Conservation (phyloP, 2,329 filamentous ascomycete genomes). For the Stemphylium beticola region DNA sequence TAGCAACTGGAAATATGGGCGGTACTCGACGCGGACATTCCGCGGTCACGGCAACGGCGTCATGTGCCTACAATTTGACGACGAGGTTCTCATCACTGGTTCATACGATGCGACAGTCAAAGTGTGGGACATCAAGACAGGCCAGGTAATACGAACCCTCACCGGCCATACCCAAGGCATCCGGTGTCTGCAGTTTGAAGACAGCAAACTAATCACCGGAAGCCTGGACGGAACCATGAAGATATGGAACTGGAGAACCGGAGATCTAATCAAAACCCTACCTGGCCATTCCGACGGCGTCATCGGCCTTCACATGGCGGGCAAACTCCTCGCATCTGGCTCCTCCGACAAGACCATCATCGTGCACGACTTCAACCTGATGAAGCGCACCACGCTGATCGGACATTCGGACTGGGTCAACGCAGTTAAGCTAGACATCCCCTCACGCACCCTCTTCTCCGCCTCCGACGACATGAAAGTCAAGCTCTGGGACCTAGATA, state of each 20-base stretch:
- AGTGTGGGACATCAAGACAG: constrained; percentile 93
- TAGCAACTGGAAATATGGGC: constrained; percentile 95
- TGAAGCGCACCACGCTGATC: constrained; percentile 77
- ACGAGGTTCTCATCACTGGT: constrained; percentile 88
- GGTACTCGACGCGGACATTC: constrained; percentile 83
- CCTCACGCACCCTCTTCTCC: constrained; percentile 85
- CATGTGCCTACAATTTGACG: constrained; percentile 80
- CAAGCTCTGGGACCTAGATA: constrained; percentile 92
- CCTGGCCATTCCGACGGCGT: constrained; percentile 81
- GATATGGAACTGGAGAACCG: constrained; percentile 97
- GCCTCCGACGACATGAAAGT: constrained; percentile 93
- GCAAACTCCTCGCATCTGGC: constrained; percentile 82
- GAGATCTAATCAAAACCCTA: constrained; percentile 82
- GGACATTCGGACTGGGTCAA: constrained; percentile 97
- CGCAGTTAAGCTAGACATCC: constrained; percentile 83
- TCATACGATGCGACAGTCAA: constrained; percentile 96
- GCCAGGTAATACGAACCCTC: constrained; percentile 83
- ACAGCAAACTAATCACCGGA: constrained; percentile 87
- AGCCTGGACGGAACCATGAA: constrained; percentile 86
- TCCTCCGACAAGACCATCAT: constrained; percentile 90
- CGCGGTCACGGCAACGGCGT: constrained; percentile 88
- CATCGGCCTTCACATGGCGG: constrained; percentile 85
- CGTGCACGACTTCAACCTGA: constrained; percentile 89
- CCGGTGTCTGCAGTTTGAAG: constrained; percentile 89
- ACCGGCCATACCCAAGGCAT: constrained; percentile 83